A percentile compares a stretch with the other conserved stretches of the same genome.
These are phyloP conservation scores for Aspergillus novofumigatus DNA, from an alignment of 2,329 filamentous ascomycete species.

Conservation along the genomic window DNA sequence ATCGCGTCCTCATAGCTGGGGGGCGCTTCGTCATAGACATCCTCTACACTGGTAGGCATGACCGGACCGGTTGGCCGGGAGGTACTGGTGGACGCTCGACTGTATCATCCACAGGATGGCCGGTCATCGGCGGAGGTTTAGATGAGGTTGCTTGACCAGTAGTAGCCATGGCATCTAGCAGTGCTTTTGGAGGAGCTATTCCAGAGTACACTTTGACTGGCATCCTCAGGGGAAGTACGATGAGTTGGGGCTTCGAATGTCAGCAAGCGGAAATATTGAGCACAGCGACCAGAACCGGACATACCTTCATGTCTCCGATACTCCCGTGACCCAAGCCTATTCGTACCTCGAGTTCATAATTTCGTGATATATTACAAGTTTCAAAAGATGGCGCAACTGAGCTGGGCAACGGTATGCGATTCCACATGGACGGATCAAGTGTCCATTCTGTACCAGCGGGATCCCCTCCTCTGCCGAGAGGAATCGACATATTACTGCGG, in stretches of 20 bases:
- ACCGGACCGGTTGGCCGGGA: conserved; percentile 28
- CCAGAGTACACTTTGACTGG: conserved; percentile 81
- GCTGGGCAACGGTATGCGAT: conserved; percentile 67
- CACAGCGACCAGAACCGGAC: conserved; percentile 13
- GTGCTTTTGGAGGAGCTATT: conserved; percentile 71
- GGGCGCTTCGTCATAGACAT: conserved; percentile 66
- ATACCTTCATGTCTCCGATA: conserved; percentile 48
- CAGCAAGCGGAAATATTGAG: conserved; percentile 10
- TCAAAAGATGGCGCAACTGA: conserved; percentile 82
- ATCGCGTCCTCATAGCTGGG: conserved; percentile 94
- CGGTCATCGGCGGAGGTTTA: conserved; percentile 15
- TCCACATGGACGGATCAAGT: conserved; percentile 72
- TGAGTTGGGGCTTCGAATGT: conserved; percentile 59
- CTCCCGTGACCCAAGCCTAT: conserved; percentile 73
- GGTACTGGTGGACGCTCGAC: conserved; percentile 37
- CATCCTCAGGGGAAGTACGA: conserved; percentile 75
- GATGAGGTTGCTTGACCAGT: conserved; percentile 21
- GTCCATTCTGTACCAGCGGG: conserved; percentile 63
- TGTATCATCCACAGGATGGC: conserved; percentile 19
- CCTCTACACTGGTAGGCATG: conserved; percentile 19
- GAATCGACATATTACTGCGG: conserved; percentile 66
- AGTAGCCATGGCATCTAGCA: conserved; percentile 62
- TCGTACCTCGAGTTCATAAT: conserved; percentile 78
- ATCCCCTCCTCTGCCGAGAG: conserved; percentile 57
- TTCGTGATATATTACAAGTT: conserved; percentile 79